Evolutionary conservation across 176 grass and related monocot species (phyloP).

Genomic region (Melocanna baccifera): DNA sequence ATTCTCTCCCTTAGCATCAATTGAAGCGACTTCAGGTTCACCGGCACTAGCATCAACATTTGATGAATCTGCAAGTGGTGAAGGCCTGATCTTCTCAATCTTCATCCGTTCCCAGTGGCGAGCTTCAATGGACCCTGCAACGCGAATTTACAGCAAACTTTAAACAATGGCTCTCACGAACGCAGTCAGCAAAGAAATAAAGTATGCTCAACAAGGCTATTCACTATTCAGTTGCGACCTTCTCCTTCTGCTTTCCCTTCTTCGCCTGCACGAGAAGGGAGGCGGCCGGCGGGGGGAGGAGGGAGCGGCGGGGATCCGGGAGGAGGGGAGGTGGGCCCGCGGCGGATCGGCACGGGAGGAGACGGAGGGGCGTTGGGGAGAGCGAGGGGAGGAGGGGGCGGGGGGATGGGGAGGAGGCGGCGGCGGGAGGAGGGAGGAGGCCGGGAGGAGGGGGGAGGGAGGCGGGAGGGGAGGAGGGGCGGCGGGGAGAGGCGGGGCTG

Average conservation of each 20-base stretch:
- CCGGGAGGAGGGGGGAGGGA: too few species aligned
- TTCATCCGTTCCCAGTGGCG: constrained; percentile 41
- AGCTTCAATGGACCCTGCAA: constrained; percentile 62
- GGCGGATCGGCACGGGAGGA: too few species aligned
- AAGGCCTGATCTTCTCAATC: constrained; percentile 55
- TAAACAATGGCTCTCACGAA: constrained; percentile 2
- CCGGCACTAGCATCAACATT: constrained; percentile 45
- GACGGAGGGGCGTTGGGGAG: too few species aligned
- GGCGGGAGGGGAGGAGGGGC: too few species aligned
- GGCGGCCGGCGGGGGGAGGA: too few species aligned
- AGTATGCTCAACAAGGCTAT: constrained; percentile 12
- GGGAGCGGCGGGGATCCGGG: too few species aligned
- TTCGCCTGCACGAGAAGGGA: constrained; percentile 40
- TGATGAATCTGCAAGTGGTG: constrained; percentile 27
- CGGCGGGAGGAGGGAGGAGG: too few species aligned
- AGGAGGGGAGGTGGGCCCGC: too few species aligned
- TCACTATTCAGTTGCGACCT: constrained; percentile 45
- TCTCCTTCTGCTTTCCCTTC: constrained; percentile 71
- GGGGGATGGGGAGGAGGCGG: too few species aligned
- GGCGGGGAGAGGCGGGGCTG: too few species aligned
- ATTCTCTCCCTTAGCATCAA: constrained; percentile 37
- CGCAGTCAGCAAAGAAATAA: not conserved
- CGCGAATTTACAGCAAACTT: constrained; percentile 9
- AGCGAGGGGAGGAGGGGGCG: too few species aligned
- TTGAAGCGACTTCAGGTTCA: constrained; percentile 37